A percentile compares a stretch with the other conserved stretches of the same genome.
Conservation (phyloP, 176 grass and related monocot species). For the Juncus effusus region DNA sequence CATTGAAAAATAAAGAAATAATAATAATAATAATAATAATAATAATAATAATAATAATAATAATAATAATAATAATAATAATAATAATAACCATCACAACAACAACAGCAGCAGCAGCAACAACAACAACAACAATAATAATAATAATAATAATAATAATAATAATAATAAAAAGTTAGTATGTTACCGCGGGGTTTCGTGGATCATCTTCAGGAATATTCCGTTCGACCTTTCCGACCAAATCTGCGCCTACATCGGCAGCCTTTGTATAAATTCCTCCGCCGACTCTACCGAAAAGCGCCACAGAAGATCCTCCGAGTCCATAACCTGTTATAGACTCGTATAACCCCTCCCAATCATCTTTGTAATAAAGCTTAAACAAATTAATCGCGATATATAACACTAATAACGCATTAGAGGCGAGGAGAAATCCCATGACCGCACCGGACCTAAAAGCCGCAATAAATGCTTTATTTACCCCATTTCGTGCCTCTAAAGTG, state of each 20-base stretch:
- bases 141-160: too few species aligned
- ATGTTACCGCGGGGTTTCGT: constrained; percentile 59
- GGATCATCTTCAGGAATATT: constrained; percentile 86
- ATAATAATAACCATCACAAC: too few species aligned
- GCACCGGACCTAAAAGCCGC: constrained; percentile 52
- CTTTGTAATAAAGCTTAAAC: constrained; percentile 55
- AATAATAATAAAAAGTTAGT: not conserved
- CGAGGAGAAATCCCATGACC: constrained; percentile 66
- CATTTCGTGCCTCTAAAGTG: constrained; percentile 51
- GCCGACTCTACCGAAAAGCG: constrained; percentile 70
- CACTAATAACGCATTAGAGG: constrained; percentile 60
- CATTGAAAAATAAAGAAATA: not conserved
- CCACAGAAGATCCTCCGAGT: constrained; percentile 64
- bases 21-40: too few species aligned
- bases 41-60: too few species aligned
- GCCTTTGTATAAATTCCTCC: constrained; percentile 85
- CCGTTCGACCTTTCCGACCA: constrained; percentile 69
- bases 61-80: too few species aligned
- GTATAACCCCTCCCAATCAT: constrained; percentile 62
- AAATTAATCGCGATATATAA: constrained; percentile 52
- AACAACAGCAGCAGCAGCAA: too few species aligned
- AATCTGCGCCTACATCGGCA: constrained; percentile 72
- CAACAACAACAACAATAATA: too few species aligned
- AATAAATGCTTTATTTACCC: constrained; percentile 39
- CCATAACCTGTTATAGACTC: constrained; percentile 69